Evolutionary conservation across 306 rosid genomes (phyloP), one percentile per base, ranked within the genome.

Genomic region (Cotoneaster glaucophyllus): DNA sequence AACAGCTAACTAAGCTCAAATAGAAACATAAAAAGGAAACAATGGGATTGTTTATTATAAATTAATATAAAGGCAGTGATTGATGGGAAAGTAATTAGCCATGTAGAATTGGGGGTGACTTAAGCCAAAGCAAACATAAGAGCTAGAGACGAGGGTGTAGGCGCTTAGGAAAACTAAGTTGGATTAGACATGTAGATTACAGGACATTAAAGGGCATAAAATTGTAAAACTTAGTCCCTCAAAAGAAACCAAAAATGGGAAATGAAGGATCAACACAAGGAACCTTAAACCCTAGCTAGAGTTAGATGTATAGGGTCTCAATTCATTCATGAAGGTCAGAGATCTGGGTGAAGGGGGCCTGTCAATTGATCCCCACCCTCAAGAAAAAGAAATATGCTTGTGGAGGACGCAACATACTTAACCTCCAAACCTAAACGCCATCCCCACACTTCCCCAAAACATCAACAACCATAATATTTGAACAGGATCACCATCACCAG

Each of bases 391-490:
- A 84, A 86, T 78, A 64, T 67, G 84, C 89, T 90, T 85, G 86
- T 80, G 22, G 72, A 79, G 83, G 81, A 90, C 89, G 92, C 92
- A 86, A 77, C 73, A 67, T 69, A 7, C 34, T 32, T 18, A 43
- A 17, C 61, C 71, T 80, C 64, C 69, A 74, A 31, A 74, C 66
- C 69, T 57, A 58, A 58, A 73, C 54, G 70, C 71, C 29, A 78
- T 17, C 82, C 26, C 19, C 10, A 18, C 57, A 28, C 28, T 8
- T 4, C 53, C 34, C 66, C 1, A 62, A 57, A 62, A 62, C 39
- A 62, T 61, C 66, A 61, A 61, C 66, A 6, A 3, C 18, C 14
- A 25, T 32, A 24, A 24, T 28, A 41, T 34, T 77, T 54, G 80
- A 72, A 71, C 76, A 67, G 12, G 22, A 15, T 31, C 67, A 62